A percentile compares a stretch with the other conserved stretches of the same genome.
phyloP scores from a whole-genome alignment of 179 eudicot species.

The Beta corolliflora region DNA sequence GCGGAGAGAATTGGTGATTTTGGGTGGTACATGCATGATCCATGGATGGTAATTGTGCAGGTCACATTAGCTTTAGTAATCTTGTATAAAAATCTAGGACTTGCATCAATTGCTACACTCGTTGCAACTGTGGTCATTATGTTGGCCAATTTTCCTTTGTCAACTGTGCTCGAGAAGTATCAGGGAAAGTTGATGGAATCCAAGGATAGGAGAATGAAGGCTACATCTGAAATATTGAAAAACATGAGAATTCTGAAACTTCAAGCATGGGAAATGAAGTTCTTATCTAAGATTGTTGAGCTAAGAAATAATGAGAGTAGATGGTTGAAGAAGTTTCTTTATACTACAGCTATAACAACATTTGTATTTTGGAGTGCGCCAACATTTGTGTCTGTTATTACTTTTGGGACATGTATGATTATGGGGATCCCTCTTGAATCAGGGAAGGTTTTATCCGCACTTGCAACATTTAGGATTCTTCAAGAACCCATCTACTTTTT shows the following conservation, averaged over 20 bases:
- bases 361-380: slow-evolving; percentile 73
- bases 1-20: slow-evolving; percentile 70
- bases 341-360: slow-evolving; percentile 41
- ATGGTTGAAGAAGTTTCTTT: slow-evolving; percentile 66
- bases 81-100: slow-evolving; percentile 67
- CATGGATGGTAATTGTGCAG: slow-evolving; percentile 69
- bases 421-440: slow-evolving; percentile 77
- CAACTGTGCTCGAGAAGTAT: slow-evolving; percentile 52
- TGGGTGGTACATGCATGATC: slow-evolving; percentile 73
- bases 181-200: slow-evolving; percentile 67
- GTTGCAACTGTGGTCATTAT: slow-evolving; percentile 56
- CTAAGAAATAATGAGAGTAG: slow-evolving; percentile 55
- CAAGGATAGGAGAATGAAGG: slow-evolving; percentile 80
- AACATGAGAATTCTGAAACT: slow-evolving; percentile 88
- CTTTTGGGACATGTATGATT: slow-evolving; percentile 65
- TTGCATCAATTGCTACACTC: slow-evolving; percentile 69
- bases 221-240: slow-evolving; percentile 75
- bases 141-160: slow-evolving; percentile 66
- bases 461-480: slow-evolving; percentile 79
- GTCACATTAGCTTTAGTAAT: slow-evolving; percentile 57
- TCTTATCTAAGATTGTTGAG: slow-evolving; percentile 62
- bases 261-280: slow-evolving; percentile 91
- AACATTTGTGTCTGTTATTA: slow-evolving; percentile 61
- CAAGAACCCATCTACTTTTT: slow-evolving; percentile 67
- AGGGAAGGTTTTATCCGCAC: slow-evolving; percentile 76